Evolutionary conservation across 225 moss, liverwort and hornwort genomes (phyloP).

Genomic region (Physcomitrellopsis africana): DNA sequence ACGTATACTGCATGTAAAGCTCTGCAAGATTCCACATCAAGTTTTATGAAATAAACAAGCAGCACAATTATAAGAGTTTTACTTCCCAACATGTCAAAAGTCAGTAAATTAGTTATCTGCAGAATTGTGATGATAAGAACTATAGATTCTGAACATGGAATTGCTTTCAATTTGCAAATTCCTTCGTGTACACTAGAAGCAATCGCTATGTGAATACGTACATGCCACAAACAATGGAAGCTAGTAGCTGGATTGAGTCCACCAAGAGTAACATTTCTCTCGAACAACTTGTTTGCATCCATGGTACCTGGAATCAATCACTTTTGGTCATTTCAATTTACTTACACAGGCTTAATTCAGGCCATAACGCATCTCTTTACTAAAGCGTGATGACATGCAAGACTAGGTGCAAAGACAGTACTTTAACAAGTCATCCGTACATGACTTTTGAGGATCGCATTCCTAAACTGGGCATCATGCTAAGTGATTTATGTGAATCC

Average conservation of each 20-base stretch:
- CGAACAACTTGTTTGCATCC: conserved; percentile 96
- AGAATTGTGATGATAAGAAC: background rate
- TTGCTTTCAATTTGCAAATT: background rate
- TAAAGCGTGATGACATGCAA: background rate
- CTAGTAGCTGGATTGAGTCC: conserved; percentile 62
- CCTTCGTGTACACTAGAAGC: no score
- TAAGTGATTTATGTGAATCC: background rate
- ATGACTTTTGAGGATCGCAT: background rate
- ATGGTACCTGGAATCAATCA: conserved; percentile 72
- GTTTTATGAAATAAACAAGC: conserved; percentile 5
- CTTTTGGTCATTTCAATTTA: conserved; percentile 2
- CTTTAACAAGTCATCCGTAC: background rate
- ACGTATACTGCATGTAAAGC: conserved; percentile 63
- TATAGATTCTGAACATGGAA: background rate
- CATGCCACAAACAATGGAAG: conserved; percentile 62
- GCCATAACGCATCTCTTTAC: background rate
- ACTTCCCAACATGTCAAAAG: background rate
- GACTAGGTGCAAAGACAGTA: conserved; percentile 7
- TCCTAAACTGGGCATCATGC: background rate
- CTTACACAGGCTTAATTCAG: background rate
- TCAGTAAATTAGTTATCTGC: conserved; percentile 12
- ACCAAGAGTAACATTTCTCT: conserved; percentile 64
- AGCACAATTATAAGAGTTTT: background rate
- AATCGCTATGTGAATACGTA: conserved; percentile 34
- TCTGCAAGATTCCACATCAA: conserved; percentile 49